Conservation (phyloP, 495 filamentous ascomycete species). For the Trichoderma orchidacearum region DNA sequence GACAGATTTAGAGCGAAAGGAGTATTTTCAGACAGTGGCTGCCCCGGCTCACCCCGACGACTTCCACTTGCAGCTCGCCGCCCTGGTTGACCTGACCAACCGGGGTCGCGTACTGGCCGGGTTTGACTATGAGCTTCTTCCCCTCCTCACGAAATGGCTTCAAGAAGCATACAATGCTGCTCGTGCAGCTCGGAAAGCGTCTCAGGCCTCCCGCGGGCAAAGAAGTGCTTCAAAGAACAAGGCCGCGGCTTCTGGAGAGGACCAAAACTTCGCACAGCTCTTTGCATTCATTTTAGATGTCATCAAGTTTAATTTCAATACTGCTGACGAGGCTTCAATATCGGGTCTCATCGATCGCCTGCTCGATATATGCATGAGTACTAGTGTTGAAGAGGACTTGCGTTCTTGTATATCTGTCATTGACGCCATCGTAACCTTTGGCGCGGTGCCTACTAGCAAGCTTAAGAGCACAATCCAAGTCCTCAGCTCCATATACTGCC, state of each 20-base stretch:
- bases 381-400: constrained; percentile 59
- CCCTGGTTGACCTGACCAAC: constrained; percentile 47
- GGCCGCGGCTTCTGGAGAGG: constrained; percentile 41
- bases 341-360: constrained; percentile 51
- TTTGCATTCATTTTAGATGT: constrained; percentile 66
- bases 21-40: constrained; percentile 49
- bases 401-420: constrained; percentile 63
- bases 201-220: constrained; percentile 15
- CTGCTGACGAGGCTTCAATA: constrained; percentile 54
- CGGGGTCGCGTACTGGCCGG: constrained; percentile 48
- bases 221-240: constrained; percentile 30
- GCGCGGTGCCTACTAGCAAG: constrained; percentile 53
- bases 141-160: constrained; percentile 45
- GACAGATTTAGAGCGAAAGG: constrained; percentile 47
- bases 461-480: constrained; percentile 61
- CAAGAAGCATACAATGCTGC: constrained; percentile 39
- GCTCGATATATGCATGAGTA: constrained; percentile 61
- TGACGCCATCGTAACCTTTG: constrained; percentile 67
- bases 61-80: constrained; percentile 49
- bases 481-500: constrained; percentile 68
- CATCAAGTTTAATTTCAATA: constrained; percentile 72
- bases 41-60: constrained; percentile 35
- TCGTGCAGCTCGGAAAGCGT: constrained; percentile 27
- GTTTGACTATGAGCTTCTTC: constrained; percentile 48
- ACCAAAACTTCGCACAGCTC: constrained; percentile 51